These are phyloP conservation scores for Ganoderma multipileum DNA, from an alignment of 1,284 basidiomycete species.

Conservation along the genomic window DNA sequence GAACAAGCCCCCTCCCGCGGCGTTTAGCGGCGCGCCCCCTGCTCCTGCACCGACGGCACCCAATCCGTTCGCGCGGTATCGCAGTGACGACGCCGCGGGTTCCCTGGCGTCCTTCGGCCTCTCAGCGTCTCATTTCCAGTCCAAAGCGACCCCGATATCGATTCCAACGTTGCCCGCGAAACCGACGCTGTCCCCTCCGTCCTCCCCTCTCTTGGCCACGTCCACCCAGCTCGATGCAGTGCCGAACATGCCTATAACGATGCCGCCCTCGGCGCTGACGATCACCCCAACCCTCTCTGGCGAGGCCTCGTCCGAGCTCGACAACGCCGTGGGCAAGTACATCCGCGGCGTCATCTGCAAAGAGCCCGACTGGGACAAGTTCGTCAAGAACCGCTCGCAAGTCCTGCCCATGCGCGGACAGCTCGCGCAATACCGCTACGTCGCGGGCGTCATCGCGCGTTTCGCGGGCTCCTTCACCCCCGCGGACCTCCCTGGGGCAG, in stretches of 20 bases:
- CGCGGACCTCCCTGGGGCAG: slow-evolving; percentile 31
- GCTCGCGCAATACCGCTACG: slow-evolving; percentile 40
- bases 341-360: slow-evolving; percentile 33
- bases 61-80: slow-evolving; percentile 21
- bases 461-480: slow-evolving; percentile 34
- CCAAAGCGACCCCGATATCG: slow-evolving; percentile 4
- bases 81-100: background rate
- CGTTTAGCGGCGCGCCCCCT: background rate
- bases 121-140: slow-evolving; percentile 11
- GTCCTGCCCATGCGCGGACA: slow-evolving; percentile 35
- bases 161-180: slow-evolving; percentile 3
- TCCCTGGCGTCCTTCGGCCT: slow-evolving; percentile 11
- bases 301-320: slow-evolving; percentile 26
- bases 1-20: background rate
- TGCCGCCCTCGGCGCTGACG: slow-evolving; percentile 24
- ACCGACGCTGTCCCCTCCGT: slow-evolving; percentile 10
- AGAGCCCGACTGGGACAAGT: slow-evolving; percentile 35
- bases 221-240: background rate
- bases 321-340: slow-evolving; percentile 33
- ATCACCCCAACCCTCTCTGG: slow-evolving; percentile 24
- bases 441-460: slow-evolving; percentile 37
- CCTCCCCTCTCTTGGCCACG: slow-evolving; percentile 7
- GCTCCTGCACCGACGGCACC: background rate
- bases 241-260: slow-evolving; percentile 10
- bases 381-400: slow-evolving; percentile 30